These are phyloP conservation scores for Didymellaceae sp. DNA, from an alignment of 2,329 filamentous ascomycete species.

Conservation along the genomic window DNA sequence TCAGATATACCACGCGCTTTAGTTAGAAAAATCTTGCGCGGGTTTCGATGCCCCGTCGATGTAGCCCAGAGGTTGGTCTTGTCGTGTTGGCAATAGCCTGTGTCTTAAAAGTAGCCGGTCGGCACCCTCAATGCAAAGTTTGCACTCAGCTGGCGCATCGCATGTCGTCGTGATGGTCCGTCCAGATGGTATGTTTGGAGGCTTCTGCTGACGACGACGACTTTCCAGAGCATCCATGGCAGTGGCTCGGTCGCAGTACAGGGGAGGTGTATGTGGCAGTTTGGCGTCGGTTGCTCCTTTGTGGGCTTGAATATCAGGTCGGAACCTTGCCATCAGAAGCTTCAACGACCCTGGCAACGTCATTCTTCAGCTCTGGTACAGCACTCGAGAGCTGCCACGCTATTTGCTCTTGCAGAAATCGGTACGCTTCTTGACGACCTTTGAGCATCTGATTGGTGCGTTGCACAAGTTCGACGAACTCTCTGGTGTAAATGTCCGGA, in stretches of 20 bases:
- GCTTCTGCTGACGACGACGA: no score
- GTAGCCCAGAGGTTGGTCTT: no score
- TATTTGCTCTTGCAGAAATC: slow-evolving; percentile 63
- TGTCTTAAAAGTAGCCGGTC: no score
- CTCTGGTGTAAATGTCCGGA: slow-evolving; percentile 70
- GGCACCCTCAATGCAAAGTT: no score
- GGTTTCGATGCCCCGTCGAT: no score
- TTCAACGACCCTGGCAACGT: slow-evolving; percentile 60
- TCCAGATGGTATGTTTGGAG: no score
- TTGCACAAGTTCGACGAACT: slow-evolving; percentile 70
- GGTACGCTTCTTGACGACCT: slow-evolving; percentile 66
- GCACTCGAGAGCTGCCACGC: slow-evolving; percentile 64
- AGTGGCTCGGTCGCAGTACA: not conserved
- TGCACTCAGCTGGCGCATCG: no score
- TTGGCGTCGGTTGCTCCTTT: not conserved
- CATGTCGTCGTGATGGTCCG: no score
- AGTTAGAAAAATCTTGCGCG: no score
- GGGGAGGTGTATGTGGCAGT: not conserved
- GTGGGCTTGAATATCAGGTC: slow-evolving; percentile 10
- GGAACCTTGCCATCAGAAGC: slow-evolving; percentile 51
- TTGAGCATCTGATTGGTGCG: slow-evolving; percentile 67
- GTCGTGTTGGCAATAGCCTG: no score
- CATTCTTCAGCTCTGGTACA: slow-evolving; percentile 62
- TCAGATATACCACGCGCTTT: no score
- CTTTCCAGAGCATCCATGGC: not conserved